Evolutionary conservation across 306 rosid genomes (phyloP).

Genomic region (Crotalaria pallida): DNA sequence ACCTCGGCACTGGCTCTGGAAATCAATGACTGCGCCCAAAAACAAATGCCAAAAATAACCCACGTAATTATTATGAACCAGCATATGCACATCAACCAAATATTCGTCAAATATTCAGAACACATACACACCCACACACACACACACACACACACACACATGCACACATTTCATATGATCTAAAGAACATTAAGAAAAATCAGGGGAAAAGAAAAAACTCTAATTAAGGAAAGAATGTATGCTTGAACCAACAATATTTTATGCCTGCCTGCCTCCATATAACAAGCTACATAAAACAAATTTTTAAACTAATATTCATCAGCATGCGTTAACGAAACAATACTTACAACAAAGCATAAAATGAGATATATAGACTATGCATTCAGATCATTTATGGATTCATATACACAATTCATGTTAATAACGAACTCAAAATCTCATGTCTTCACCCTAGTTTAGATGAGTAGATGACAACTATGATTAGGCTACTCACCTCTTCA

Average conservation of each 20-base stretch:
- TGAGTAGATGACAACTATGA: neutral
- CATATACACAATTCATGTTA: neutral
- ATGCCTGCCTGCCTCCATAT: neutral
- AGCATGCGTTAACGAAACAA: neutral
- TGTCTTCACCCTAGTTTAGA: neutral
- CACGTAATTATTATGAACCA: neutral
- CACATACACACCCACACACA: too few relatives aligned
- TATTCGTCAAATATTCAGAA: neutral
- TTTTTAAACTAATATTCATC: neutral
- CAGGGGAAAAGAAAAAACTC: neutral
- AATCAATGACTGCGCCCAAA: slow-evolving; percentile 59
- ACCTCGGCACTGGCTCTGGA: slow-evolving; percentile 59
- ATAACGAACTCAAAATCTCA: neutral
- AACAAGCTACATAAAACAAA: neutral
- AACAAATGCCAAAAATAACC: slow-evolving; percentile 23
- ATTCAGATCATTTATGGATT: neutral
- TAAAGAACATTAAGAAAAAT: neutral
- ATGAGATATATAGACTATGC: neutral
- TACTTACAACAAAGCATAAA: neutral
- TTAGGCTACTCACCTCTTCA: slow-evolving; percentile 65
- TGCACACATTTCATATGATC: neutral
- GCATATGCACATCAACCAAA: neutral
- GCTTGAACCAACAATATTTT: neutral
- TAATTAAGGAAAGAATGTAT: neutral
- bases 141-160: too few relatives aligned